These are phyloP conservation scores for Annulohypoxylon moriforme DNA, from an alignment of 495 filamentous ascomycete species.

Conservation along the genomic window DNA sequence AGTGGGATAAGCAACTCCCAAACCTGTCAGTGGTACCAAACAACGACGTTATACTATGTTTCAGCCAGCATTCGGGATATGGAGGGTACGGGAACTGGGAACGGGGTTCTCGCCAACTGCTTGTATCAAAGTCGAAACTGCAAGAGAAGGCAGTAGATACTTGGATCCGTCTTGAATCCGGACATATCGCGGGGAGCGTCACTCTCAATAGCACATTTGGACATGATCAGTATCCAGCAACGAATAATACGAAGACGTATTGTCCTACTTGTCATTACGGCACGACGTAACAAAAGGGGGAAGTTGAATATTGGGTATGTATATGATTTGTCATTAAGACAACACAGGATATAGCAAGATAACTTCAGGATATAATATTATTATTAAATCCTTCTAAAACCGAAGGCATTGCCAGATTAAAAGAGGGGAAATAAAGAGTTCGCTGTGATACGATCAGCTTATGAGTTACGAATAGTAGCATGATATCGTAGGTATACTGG, in stretches of 20 bases:
- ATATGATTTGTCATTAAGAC: not conserved
- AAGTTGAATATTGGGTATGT: not conserved
- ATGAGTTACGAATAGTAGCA: not conserved
- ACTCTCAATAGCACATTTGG: conserved; percentile 77
- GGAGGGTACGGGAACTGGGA: conserved; percentile 76
- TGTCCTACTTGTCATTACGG: conserved; percentile 46
- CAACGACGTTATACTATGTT: conserved; percentile 66
- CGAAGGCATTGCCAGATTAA: not conserved
- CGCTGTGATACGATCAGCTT: not conserved
- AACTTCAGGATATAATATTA: not conserved
- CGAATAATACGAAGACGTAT: conserved; percentile 52
- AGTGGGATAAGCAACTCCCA: conserved; percentile 53
- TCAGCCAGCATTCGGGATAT: conserved; percentile 76
- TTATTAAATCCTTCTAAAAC: not conserved
- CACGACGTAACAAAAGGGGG: not conserved
- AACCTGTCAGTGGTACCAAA: conserved; percentile 47
- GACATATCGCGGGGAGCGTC: conserved; percentile 65
- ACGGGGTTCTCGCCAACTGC: conserved; percentile 69
- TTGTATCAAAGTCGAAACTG: conserved; percentile 54
- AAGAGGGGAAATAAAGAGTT: not conserved
- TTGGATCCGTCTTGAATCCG: conserved; percentile 74
- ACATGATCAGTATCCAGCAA: conserved; percentile 64
- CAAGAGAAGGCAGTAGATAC: conserved; percentile 63
- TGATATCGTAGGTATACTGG: not conserved
- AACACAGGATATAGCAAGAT: not conserved